phyloP scores from a whole-genome alignment of 2,329 filamentous ascomycete species.

The Domatiomyces catenatus region DNA sequence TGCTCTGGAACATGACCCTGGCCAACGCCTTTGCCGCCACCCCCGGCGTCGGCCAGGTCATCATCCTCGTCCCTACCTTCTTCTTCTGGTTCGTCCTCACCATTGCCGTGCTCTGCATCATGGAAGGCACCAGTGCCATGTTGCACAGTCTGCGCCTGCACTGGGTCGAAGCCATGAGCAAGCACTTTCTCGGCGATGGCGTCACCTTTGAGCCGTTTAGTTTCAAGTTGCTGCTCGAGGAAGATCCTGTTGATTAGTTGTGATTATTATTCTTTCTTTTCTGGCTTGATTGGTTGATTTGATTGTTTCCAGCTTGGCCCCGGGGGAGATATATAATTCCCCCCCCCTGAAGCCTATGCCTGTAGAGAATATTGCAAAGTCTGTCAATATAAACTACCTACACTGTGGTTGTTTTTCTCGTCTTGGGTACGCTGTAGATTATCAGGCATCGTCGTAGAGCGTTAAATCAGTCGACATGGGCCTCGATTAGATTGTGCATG shows the following conservation, averaged over 20 bases:
- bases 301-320: neutral
- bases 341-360: too few relatives aligned
- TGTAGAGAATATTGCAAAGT: too few relatives aligned
- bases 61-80: constrained; percentile 71
- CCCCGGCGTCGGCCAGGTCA: constrained; percentile 49
- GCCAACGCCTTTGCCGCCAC: constrained; percentile 53
- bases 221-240: constrained; percentile 69
- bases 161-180: constrained; percentile 96
- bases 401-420: too few relatives aligned
- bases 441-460: too few relatives aligned
- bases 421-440: too few relatives aligned
- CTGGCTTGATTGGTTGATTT: neutral
- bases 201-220: constrained; percentile 80
- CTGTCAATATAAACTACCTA: too few relatives aligned
- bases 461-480: too few relatives aligned
- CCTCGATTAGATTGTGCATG: too few relatives aligned
- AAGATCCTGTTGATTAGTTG: constrained; percentile 43
- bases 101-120: constrained; percentile 67
- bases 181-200: constrained; percentile 86
- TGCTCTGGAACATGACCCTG: constrained; percentile 94
- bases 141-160: constrained; percentile 79
- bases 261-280: neutral
- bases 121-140: constrained; percentile 96
- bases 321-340: neutral
- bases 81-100: constrained; percentile 80